Evolutionary conservation across 306 rosid genomes (phyloP).

Genomic region (Citrullus colocynthis): DNA sequence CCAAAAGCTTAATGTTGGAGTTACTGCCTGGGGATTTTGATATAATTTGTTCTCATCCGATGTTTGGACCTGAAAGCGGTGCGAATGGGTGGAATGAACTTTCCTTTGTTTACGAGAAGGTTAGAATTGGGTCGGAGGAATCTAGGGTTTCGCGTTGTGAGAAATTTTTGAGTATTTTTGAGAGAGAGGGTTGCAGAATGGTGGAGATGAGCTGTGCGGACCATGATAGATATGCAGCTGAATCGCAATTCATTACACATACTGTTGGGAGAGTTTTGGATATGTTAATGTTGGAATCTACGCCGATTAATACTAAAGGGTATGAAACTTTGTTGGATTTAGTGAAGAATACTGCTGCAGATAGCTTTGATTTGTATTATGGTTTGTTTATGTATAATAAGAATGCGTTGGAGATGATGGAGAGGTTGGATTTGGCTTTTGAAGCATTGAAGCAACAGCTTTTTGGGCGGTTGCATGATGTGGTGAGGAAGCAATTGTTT

Average conservation of each 20-base stretch:
- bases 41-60: conserved; percentile 57
- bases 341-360: conserved; percentile 52
- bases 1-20: conserved; percentile 34
- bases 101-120: conserved; percentile 45
- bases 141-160: conserved; percentile 32
- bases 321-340: conserved; percentile 56
- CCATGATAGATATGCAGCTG: conserved; percentile 58
- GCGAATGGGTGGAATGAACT: conserved; percentile 38
- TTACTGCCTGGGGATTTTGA: conserved; percentile 44
- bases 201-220: conserved; percentile 64
- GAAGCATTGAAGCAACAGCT: conserved; percentile 58
- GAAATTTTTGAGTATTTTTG: conserved; percentile 42
- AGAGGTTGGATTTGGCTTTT: conserved; percentile 63
- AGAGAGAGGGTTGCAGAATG: conserved; percentile 63
- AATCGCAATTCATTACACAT: conserved; percentile 66
- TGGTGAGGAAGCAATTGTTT: conserved; percentile 48
- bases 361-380: conserved; percentile 72
- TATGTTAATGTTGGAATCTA: conserved; percentile 42
- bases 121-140: conserved; percentile 42
- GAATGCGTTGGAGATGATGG: conserved; percentile 54
- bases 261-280: conserved; percentile 70
- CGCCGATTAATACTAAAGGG: conserved; percentile 73
- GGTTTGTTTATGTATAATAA: conserved; percentile 66
- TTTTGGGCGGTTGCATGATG: conserved; percentile 41
- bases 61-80: conserved; percentile 80